Evolutionary conservation across 2,329 filamentous ascomycete genomes (phyloP), one percentile per base, ranked within the genome.

Genomic region (Ophiostoma triangulosporum): DNA sequence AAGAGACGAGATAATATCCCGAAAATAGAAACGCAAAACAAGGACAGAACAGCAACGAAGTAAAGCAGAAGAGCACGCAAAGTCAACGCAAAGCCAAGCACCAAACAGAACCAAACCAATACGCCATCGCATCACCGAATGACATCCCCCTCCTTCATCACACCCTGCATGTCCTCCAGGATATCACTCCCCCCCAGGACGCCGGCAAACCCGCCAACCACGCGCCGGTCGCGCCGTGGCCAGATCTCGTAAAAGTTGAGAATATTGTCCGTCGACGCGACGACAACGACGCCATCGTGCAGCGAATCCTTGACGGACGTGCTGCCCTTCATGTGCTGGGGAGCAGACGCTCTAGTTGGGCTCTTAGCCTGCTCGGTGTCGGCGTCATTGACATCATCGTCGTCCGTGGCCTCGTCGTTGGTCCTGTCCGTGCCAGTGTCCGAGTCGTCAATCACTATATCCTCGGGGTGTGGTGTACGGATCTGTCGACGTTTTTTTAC

Each of bases 161-260:
- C 84, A 3, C 87, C 87, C 64, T 94, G 84, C 53, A 89, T 70
- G 20, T 80, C 80, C 65, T 95, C 89, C 31, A 95, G 73, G 58
- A 96, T 94, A 65, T 86, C 82, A 68, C 88, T 94, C 4, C 88
- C 86, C 12, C 86, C 87, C 24, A 95, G 70, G 57, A 87, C 71
- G 2, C 86, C 81, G 26, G 50, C 29, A 40, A 70, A 72, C 14
- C 74, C 72, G 9, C 69, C 66, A 22, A 71, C 67, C 20, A 73
- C 77, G 8, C 71, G 69, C 62, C 77, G 83, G 60, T 70, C 73
- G 38, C 75, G 71, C 2, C 78, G 77, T n/a, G 77, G 76, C 93
- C 90, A 97, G 11, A 98, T 81, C 69, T 97, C 90, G 66, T 97
- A 89, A 62, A 97, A 97, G 64, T 93, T 93, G 66, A 97, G 85